Evolutionary conservation across 495 filamentous ascomycete species (phyloP).

Genomic region (Apiosordaria backusii): DNA sequence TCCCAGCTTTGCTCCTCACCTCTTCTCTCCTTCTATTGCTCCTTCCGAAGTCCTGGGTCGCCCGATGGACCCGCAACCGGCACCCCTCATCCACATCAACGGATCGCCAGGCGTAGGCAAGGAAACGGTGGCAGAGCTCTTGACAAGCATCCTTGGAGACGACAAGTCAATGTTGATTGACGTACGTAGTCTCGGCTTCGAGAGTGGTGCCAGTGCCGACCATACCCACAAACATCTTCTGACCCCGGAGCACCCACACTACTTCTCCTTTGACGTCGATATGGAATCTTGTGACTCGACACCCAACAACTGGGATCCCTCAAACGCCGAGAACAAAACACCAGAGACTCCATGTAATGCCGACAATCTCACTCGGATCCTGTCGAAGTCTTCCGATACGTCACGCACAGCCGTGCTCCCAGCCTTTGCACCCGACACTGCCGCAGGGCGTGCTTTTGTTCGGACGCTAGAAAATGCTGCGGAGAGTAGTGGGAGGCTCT

Average conservation of each 20-base stretch:
- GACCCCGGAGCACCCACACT: constrained; percentile 24
- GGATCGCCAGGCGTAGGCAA: constrained; percentile 32
- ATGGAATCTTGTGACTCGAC: not conserved
- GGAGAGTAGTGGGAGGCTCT: constrained; percentile 14
- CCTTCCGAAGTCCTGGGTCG: constrained; percentile 17
- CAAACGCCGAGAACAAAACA: not conserved
- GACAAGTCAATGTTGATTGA: constrained; percentile 30
- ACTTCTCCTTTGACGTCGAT: constrained; percentile 18
- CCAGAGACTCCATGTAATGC: constrained; percentile 10
- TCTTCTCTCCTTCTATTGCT: constrained; percentile 5
- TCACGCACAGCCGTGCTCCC: constrained; percentile 24
- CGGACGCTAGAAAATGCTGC: constrained; percentile 21
- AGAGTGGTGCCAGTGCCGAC: not conserved
- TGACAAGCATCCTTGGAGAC: constrained; percentile 24
- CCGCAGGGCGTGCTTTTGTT: constrained; percentile 18
- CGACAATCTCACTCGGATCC: constrained; percentile 20
- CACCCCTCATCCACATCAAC: constrained; percentile 32
- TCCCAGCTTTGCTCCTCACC: not conserved
- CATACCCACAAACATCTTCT: constrained; percentile 11
- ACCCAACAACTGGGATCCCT: not conserved
- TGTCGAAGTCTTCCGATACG: constrained; percentile 14
- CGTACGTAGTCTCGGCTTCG: constrained; percentile 16
- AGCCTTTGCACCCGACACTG: constrained; percentile 21
- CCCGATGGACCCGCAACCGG: constrained; percentile 21
- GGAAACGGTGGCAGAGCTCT: constrained; percentile 28